Evolutionary conservation across 208 protist genomes (phyloP).

Genomic region (Strigomonas oncopelti): DNA sequence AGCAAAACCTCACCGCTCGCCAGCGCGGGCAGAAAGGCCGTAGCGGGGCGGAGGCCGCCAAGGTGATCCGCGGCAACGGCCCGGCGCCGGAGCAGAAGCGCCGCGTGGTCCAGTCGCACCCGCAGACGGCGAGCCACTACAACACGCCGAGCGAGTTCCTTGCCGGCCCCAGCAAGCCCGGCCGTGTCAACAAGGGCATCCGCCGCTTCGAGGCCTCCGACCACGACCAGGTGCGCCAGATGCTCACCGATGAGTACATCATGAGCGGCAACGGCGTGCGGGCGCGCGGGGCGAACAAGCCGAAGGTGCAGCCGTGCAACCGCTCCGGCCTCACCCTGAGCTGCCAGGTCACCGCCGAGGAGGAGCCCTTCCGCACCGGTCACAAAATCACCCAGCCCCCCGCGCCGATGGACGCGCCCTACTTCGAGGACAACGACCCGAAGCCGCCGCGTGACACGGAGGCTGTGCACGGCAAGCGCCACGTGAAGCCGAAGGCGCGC

Average conservation of each 20-base stretch:
- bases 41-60: slow-evolving; percentile 34
- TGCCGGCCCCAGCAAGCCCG: slow-evolving; percentile 59
- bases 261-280: slow-evolving; percentile 27
- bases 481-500: slow-evolving; percentile 20
- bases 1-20: slow-evolving; percentile 14
- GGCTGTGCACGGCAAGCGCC: slow-evolving; percentile 29
- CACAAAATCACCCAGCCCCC: slow-evolving; percentile 28
- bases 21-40: slow-evolving; percentile 28
- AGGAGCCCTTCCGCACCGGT: slow-evolving; percentile 33
- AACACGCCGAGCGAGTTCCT: slow-evolving; percentile 57
- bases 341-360: slow-evolving; percentile 35
- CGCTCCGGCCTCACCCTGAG: slow-evolving; percentile 23
- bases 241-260: slow-evolving; percentile 73
- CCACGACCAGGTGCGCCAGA: slow-evolving; percentile 46
- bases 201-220: slow-evolving; percentile 61
- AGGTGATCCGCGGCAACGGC: slow-evolving; percentile 20
- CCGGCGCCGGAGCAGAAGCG: slow-evolving; percentile 14
- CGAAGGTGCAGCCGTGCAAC: background rate
- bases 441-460: slow-evolving; percentile 31
- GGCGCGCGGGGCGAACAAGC: background rate
- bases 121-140: slow-evolving; percentile 28
- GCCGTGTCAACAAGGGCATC: slow-evolving; percentile 45
- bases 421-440: slow-evolving; percentile 57
- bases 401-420: slow-evolving; percentile 45
- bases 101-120: slow-evolving; percentile 25